Evolutionary conservation across 1,284 basidiomycete genomes (phyloP), one percentile per base, ranked within the genome.

Genomic region (Malassezia nana): DNA sequence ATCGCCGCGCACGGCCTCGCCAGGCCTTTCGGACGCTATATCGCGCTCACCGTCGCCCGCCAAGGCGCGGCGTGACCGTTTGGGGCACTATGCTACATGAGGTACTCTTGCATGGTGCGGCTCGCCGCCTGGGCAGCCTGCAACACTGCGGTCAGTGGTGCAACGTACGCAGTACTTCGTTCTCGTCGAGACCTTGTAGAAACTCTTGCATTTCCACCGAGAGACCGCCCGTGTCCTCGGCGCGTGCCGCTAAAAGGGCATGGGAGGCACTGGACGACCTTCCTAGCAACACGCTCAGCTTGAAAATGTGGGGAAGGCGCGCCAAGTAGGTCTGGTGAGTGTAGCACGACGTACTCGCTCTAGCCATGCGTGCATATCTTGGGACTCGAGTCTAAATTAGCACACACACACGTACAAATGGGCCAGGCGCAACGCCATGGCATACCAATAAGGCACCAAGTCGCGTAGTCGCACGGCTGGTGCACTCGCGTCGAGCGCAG

Each of bases 361-460:
- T 32, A 72, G 58, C 6, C 59, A 50, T 20, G 63, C 57, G 41
- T 60, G 58, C 12, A 63, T 50, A 9, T 66, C 61, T 22, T 63
- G 56, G 30, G 67, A 60, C 32, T 67, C 69, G 49, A 67, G 64
- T 10, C 66, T 69, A 39, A 4, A 13, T 39, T 9, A 42, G 25
- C 28, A 29, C 1, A 28, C 9, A 15, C 3, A 1, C 8, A 61
- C 64, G 57, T 50, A 67, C 65, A 71, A 38, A 20, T 61, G 53
- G n/a, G 63, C 67, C 1, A 73, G 57, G 0, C 71, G 61, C 10
- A 59, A 46, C 4, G 66, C 71, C 1, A 73, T 50, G 10, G 69
- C 71, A 52, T 72, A 73, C 69, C 69, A 73, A 41, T 65, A 60
- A 6, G 58, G 59, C 56, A 59, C 59, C 31, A 69, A 63, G 22